Conservation (phyloP, 2,329 filamentous ascomycete genomes). For the Trichoderma pleuroti region DNA sequence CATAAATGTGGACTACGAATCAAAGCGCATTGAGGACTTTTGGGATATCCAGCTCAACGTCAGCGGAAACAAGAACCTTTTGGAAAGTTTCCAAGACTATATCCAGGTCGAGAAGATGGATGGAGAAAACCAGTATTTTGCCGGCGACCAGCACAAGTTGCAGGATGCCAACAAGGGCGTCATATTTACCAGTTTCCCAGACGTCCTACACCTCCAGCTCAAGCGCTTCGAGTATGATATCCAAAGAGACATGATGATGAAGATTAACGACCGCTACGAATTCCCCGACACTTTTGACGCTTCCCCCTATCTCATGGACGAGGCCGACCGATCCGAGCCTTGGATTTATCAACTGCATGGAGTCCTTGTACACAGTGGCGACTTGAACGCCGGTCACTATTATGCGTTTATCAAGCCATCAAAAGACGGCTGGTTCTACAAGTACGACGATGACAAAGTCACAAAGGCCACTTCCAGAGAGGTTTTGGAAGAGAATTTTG, state of each 20-base stretch:
- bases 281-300: slow-evolving; percentile 84
- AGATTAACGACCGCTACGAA: slow-evolving; percentile 91
- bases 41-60: slow-evolving; percentile 99
- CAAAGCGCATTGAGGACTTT: slow-evolving; percentile 91
- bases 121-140: slow-evolving; percentile 97
- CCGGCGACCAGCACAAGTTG: slow-evolving; percentile 81
- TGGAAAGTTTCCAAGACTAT: slow-evolving; percentile 95
- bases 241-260: slow-evolving; percentile 96
- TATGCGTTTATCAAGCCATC: slow-evolving; percentile 94
- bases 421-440: slow-evolving; percentile 93
- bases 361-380: slow-evolving; percentile 92
- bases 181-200: slow-evolving; percentile 92
- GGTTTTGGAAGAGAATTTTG: slow-evolving; percentile 94
- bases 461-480: slow-evolving; percentile 90
- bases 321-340: slow-evolving; percentile 81
- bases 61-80: slow-evolving; percentile 84
- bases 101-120: slow-evolving; percentile 95
- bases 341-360: slow-evolving; percentile 93
- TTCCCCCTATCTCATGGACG: slow-evolving; percentile 78
- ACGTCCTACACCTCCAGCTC: slow-evolving; percentile 89
- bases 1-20: slow-evolving; percentile 98
- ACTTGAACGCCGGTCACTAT: slow-evolving; percentile 96
- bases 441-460: slow-evolving; percentile 94
- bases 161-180: slow-evolving; percentile 98
- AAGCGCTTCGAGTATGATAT: slow-evolving; percentile 99